Conservation (phyloP, 805 yeast species). For the Wickerhamomyces hampshirensis region DNA sequence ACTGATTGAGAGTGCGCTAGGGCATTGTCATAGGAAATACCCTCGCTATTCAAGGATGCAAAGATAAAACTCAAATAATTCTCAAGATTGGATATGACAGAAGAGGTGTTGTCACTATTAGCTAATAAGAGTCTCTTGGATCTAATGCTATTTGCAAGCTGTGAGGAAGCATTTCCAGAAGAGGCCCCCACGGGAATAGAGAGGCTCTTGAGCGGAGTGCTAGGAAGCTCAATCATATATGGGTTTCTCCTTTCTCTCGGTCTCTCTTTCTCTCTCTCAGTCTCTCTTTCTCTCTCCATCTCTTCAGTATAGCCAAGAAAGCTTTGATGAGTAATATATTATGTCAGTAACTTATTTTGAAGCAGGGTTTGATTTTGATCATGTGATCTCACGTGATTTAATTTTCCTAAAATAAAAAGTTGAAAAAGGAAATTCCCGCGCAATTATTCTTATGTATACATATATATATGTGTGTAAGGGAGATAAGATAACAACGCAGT, state of each 20-base stretch:
- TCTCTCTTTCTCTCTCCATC: no score
- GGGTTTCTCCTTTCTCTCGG: no score
- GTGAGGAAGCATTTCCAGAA: no score
- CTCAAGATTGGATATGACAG: conserved; percentile 8
- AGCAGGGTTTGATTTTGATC: no score
- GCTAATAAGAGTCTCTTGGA: conserved; percentile 3
- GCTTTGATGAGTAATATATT: no score
- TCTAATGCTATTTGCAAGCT: background rate
- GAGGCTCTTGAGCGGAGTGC: background rate
- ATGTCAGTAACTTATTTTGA: no score
- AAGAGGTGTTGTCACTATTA: conserved; percentile 3
- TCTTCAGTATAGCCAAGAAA: no score
- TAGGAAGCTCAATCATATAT: background rate
- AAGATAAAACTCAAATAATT: conserved; percentile 9
- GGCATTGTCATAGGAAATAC: background rate
- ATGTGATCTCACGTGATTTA: no score
- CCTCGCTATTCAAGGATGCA: background rate
- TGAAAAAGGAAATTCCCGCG: no score
- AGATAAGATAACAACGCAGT: background rate
- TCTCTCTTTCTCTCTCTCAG: no score
- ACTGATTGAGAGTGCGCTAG: background rate
- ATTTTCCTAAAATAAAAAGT: no score
- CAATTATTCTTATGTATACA: no score
- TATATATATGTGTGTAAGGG: background rate
- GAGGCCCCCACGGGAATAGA: background rate